These are phyloP conservation scores for Pyropia yezoensis DNA, from an alignment of 23 red algal species.

Conservation along the genomic window DNA sequence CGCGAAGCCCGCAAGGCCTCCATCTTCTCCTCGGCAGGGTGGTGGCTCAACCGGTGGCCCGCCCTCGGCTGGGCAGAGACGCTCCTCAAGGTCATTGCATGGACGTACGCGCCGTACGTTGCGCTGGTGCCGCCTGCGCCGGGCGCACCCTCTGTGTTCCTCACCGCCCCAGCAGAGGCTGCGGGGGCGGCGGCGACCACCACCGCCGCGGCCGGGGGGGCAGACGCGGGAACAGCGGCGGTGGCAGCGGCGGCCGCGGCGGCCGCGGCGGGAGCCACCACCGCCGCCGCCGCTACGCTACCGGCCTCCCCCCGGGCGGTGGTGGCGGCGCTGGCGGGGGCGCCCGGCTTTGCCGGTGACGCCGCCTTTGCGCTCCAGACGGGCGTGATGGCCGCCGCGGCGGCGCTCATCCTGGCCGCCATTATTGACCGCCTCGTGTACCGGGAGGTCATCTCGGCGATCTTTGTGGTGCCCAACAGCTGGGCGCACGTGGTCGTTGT, in stretches of 20 bases:
- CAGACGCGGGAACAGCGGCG: too few relatives aligned
- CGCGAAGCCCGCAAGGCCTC: constrained; percentile 31
- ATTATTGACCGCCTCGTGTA: constrained; percentile 82
- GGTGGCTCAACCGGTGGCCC: constrained; percentile 91
- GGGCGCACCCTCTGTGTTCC: background rate
- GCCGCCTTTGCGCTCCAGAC: constrained; percentile 6
- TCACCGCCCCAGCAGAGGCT: background rate
- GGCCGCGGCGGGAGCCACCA: background rate
- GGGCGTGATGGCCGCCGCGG: constrained; percentile 34
- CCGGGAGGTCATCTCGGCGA: constrained; percentile 83
- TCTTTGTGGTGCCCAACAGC: constrained; percentile 80
- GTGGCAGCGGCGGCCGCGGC: too few relatives aligned
- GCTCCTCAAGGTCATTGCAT: constrained; percentile 59
- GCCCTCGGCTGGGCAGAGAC: constrained; percentile 74
- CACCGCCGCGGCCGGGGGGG: background rate
- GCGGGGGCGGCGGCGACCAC: background rate
- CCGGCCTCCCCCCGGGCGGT: too few relatives aligned
- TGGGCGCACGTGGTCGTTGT: constrained; percentile 68
- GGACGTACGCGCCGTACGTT: constrained; percentile 47
- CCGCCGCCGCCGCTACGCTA: too few relatives aligned
- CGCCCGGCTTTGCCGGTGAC: background rate
- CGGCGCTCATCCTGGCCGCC: constrained; percentile 24
- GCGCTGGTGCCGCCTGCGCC: background rate
- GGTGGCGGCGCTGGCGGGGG: background rate
- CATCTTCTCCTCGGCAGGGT: constrained; percentile 38